These are phyloP conservation scores for Vanderwaltozyma tropicalis DNA, from an alignment of 805 yeast genomes.

Conservation along the genomic window DNA sequence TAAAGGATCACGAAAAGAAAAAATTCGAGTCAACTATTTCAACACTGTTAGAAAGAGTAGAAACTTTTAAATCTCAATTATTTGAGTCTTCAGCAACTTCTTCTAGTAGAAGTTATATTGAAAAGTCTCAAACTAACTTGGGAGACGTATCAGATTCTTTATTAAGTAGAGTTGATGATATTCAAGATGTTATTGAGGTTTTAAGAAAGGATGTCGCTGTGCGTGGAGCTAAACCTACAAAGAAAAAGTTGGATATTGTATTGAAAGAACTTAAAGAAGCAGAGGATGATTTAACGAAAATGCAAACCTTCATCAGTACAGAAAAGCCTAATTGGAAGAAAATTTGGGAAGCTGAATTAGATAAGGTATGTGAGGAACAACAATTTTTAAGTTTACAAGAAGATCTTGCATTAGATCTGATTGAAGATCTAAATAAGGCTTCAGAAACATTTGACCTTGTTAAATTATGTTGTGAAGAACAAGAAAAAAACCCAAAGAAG, in stretches of 20 bases:
- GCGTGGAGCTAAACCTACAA: slow-evolving; percentile 75
- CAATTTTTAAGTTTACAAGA: slow-evolving; percentile 86
- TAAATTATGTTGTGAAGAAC: slow-evolving; percentile 70
- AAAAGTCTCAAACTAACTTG: slow-evolving; percentile 57
- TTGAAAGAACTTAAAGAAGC: slow-evolving; percentile 56
- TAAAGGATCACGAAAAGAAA: slow-evolving; percentile 37
- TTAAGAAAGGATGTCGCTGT: slow-evolving; percentile 84
- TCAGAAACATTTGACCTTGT: slow-evolving; percentile 74
- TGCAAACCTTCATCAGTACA: slow-evolving; percentile 49
- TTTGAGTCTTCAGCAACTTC: slow-evolving; percentile 28
- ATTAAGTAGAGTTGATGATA: slow-evolving; percentile 74
- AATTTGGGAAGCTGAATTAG: slow-evolving; percentile 86
- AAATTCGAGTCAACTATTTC: slow-evolving; percentile 35
- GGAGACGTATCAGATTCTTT: slow-evolving; percentile 68
- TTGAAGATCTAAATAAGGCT: slow-evolving; percentile 72
- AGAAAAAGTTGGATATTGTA: slow-evolving; percentile 58
- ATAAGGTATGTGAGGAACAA: slow-evolving; percentile 86
- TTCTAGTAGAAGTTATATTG: slow-evolving; percentile 51
- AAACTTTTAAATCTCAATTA: slow-evolving; percentile 41
- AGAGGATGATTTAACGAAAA: slow-evolving; percentile 36
- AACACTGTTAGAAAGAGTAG: slow-evolving; percentile 36
- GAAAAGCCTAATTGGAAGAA: slow-evolving; percentile 84
- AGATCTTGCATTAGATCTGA: slow-evolving; percentile 66
- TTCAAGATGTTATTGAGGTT: slow-evolving; percentile 86
- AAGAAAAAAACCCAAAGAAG: slow-evolving; percentile 47